A percentile compares a stretch with the other conserved stretches of the same genome.
These are phyloP conservation scores for Mycosphaerelloides madeirae DNA, from an alignment of 2,329 filamentous ascomycete genomes.

Conservation along the genomic window DNA sequence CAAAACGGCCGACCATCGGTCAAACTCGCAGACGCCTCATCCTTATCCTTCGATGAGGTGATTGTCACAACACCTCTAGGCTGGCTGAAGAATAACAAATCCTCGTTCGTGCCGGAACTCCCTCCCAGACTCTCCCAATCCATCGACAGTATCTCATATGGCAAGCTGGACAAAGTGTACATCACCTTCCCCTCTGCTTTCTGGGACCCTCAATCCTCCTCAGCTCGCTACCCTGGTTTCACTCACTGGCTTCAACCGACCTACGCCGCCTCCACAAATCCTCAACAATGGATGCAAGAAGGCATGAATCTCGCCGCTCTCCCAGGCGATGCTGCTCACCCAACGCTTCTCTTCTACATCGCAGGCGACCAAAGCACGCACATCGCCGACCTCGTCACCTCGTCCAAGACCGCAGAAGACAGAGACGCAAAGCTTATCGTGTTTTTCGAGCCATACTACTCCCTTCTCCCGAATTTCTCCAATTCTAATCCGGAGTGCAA, in stretches of 20 bases:
- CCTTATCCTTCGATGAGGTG: slow-evolving; percentile 59
- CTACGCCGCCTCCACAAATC: slow-evolving; percentile 61
- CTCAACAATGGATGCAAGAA: slow-evolving; percentile 57
- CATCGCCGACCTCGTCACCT: slow-evolving; percentile 40
- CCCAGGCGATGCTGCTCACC: slow-evolving; percentile 55
- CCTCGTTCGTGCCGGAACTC: slow-evolving; percentile 56
- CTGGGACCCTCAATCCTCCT: slow-evolving; percentile 48
- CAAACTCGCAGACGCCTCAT: slow-evolving; percentile 43
- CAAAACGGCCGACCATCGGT: slow-evolving; percentile 42
- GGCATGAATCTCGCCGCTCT: slow-evolving; percentile 71
- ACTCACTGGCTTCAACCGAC: slow-evolving; percentile 68
- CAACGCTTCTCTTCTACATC: slow-evolving; percentile 80
- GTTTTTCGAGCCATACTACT: slow-evolving; percentile 76
- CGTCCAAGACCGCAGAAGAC: slow-evolving; percentile 38
- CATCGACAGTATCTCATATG: slow-evolving; percentile 63
- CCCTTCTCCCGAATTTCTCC: slow-evolving; percentile 65
- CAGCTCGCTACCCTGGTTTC: slow-evolving; percentile 48
- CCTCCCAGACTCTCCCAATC: slow-evolving; percentile 53
- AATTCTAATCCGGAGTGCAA: slow-evolving; percentile 51
- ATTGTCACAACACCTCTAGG: slow-evolving; percentile 65
- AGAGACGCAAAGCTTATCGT: slow-evolving; percentile 53
- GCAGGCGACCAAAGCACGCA: slow-evolving; percentile 59
- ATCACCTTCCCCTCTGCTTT: slow-evolving; percentile 67
- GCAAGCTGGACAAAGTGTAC: slow-evolving; percentile 65
- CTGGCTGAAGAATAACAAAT: slow-evolving; percentile 59